These are phyloP conservation scores for Boletales sp. DNA, from an alignment of 768 basidiomycete genomes.

Conservation along the genomic window DNA sequence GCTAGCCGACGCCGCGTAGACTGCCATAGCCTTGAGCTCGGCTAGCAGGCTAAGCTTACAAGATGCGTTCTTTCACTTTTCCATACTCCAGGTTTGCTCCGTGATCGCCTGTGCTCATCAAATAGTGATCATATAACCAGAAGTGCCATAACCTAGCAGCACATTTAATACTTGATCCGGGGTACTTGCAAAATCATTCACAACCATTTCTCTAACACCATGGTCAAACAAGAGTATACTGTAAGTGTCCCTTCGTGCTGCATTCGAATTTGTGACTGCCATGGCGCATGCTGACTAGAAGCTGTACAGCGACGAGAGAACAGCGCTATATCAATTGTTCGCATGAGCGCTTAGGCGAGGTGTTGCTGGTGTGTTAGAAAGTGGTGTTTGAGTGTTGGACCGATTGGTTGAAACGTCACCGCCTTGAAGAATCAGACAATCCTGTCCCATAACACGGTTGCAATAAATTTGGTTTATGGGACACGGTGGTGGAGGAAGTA, in stretches of 20 bases:
- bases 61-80: no score
- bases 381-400: constrained; percentile 26
- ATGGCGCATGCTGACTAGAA: constrained; percentile 55
- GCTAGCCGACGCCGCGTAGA: no score
- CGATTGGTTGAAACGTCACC: constrained; percentile 13
- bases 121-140: constrained; percentile 40
- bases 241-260: constrained; percentile 49
- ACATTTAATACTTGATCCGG: constrained; percentile 41
- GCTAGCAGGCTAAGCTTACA: no score
- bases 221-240: constrained; percentile 48
- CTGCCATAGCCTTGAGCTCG: no score
- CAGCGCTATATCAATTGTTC: constrained; percentile 57
- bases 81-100: constrained; percentile 47
- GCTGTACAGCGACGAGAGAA: constrained; percentile 49
- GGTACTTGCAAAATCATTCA: constrained; percentile 45
- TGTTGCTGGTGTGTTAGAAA: constrained; percentile 40
- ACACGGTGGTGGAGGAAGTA: constrained; percentile 19
- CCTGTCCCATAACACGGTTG: constrained; percentile 25
- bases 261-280: constrained; percentile 27
- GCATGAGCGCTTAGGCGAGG: constrained; percentile 32
- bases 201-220: constrained; percentile 19
- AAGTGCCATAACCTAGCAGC: constrained; percentile 31
- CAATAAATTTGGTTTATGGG: constrained; percentile 19
- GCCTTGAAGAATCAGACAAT: constrained; percentile 29
- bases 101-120: constrained; percentile 33